These are phyloP conservation scores for Saccharomyces mikatae DNA, from an alignment of 805 yeast genomes.

Conservation along the genomic window DNA sequence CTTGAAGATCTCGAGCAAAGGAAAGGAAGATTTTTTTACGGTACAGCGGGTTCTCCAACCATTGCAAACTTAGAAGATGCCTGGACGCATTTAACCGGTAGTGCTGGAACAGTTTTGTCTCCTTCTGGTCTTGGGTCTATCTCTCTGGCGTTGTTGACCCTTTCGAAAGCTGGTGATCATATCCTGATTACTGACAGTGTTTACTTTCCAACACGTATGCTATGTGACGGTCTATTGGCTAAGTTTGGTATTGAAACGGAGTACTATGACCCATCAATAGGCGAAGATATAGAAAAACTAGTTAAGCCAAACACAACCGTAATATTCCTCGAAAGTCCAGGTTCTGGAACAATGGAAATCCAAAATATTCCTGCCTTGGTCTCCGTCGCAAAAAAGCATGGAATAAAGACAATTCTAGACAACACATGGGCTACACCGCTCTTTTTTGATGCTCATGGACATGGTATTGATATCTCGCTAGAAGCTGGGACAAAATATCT, in stretches of 20 bases:
- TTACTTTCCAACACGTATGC: slow-evolving; percentile 7
- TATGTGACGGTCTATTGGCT: slow-evolving; percentile 4
- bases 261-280: slow-evolving; percentile 8
- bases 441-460: slow-evolving; percentile 6
- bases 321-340: slow-evolving; percentile 10
- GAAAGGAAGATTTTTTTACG: slow-evolving; percentile 8
- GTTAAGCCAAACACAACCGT: slow-evolving; percentile 6
- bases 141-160: slow-evolving; percentile 6
- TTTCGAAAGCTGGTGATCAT: slow-evolving; percentile 9
- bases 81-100: slow-evolving; percentile 9
- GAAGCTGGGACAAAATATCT: slow-evolving; percentile 13
- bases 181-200: slow-evolving; percentile 8
- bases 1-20: slow-evolving; percentile 4
- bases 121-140: slow-evolving; percentile 11
- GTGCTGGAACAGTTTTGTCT: slow-evolving; percentile 11
- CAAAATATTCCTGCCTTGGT: slow-evolving; percentile 9
- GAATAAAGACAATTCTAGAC: slow-evolving; percentile 7
- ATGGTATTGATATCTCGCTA: slow-evolving; percentile 9
- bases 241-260: slow-evolving; percentile 6
- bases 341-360: slow-evolving; percentile 10
- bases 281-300: slow-evolving; percentile 6
- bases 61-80: slow-evolving; percentile 9
- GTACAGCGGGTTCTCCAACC: slow-evolving; percentile 11
- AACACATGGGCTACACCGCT: slow-evolving; percentile 15
- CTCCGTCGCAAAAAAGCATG: slow-evolving; percentile 5